Percentiles rank a stretch among this genome's conserved stretches.
These are phyloP conservation scores for Cutaneotrichosporon daszewskae DNA, from an alignment of 1,284 basidiomycete species.

Conservation along the genomic window DNA sequence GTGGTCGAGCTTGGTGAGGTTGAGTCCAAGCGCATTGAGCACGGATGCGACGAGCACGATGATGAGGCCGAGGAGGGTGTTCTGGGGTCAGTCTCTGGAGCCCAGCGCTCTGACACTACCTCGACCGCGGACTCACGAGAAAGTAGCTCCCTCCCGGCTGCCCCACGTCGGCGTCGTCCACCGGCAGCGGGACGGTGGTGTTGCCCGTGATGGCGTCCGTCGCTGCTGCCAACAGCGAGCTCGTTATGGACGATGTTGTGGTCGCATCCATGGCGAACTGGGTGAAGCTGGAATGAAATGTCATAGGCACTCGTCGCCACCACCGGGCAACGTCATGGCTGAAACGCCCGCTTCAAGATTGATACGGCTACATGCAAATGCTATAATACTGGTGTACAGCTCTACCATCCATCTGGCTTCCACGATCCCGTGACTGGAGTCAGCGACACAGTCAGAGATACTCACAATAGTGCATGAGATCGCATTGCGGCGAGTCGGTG, in stretches of 20 bases:
- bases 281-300: too few relatives aligned
- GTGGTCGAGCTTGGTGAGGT: slow-evolving; percentile 48
- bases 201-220: background rate
- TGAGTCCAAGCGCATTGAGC: slow-evolving; percentile 47
- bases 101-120: too few relatives aligned
- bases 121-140: slow-evolving; percentile 7
- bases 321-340: too few relatives aligned
- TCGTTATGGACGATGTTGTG: background rate
- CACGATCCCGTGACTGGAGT: background rate
- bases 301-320: too few relatives aligned
- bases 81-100: slow-evolving; percentile 21
- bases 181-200: slow-evolving; percentile 3
- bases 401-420: background rate
- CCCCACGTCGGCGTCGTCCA: slow-evolving; percentile 9
- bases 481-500: slow-evolving; percentile 29
- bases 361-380: too few relatives aligned
- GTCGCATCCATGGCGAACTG: too few relatives aligned
- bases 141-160: slow-evolving; percentile 27
- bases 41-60: slow-evolving; percentile 43
- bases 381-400: too few relatives aligned
- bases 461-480: slow-evolving; percentile 30
- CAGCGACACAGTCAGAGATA: background rate
- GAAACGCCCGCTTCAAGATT: too few relatives aligned
- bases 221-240: background rate
- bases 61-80: slow-evolving; percentile 46